Evolutionary conservation across 192 early-diverging fungal genomes (phyloP).

Genomic region (Phycomyces nitens): DNA sequence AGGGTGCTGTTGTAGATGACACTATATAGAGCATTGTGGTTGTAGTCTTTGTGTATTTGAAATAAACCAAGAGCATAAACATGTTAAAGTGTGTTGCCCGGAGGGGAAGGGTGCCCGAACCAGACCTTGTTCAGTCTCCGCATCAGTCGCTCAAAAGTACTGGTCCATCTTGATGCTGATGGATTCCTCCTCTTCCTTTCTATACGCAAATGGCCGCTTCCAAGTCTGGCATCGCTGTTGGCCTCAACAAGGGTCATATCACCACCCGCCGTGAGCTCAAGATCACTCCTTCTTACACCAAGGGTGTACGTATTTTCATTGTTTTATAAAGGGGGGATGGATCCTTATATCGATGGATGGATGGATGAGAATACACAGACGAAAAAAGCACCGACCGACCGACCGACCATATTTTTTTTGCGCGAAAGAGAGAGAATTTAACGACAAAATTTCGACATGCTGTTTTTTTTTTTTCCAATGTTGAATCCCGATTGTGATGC

Average conservation of each 20-base stretch:
- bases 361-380: conserved; percentile 17
- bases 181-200: conserved; percentile 22
- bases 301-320: conserved; percentile 69
- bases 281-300: conserved; percentile 71
- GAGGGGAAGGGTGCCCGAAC: no score
- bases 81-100: no score
- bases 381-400: no score
- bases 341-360: conserved; percentile 23
- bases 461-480: neutral
- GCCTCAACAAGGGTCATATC: conserved; percentile 92
- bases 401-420: neutral
- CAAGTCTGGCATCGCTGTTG: conserved; percentile 84
- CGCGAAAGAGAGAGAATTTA: neutral
- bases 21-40: no score
- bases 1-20: conserved; percentile 1
- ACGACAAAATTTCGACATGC: no score
- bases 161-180: neutral
- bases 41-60: no score
- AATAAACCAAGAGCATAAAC: no score
- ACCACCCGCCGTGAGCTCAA: conserved; percentile 70
- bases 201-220: conserved; percentile 40
- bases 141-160: no score
- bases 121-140: no score
- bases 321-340: conserved; percentile 1
- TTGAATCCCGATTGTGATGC: neutral